Base-by-base conservation (phyloP, 192 early-diverging fungal genomes). In the Rhizoclosmatium globosum region DNA sequence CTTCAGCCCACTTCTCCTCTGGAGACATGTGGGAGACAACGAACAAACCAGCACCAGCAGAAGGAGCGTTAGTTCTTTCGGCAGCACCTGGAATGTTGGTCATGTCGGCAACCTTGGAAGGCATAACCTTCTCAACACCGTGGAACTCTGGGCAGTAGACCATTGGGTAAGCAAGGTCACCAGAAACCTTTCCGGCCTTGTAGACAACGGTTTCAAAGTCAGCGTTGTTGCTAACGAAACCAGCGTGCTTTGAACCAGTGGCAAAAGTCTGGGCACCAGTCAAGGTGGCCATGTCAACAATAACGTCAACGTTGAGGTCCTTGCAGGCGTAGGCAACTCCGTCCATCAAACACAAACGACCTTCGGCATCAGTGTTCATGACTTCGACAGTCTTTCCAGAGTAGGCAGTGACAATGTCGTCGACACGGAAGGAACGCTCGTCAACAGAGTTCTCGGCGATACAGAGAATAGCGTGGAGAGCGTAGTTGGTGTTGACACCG, bases 221-320 rank as follows among this genome's bases (percentile, higher is more conserved):
- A 58, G 76, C 79, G 47, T 56, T 60, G 78, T 75, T 74, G 23
- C 85, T 82, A 21, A 90, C 53, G 2, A 90, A 69, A 11, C 80
- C 87, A 11, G 84, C 83, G 68, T 89, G 87, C 53, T 80, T 83
- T 44, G 69, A 47, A 39, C 89, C 89, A 3, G 89, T 90, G 41
- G 86, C 81, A 61, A 82, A 82, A 4, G 85, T 50, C 69, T 88
- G 87, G 43, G 89, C 87, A 59, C 88, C 88, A 68, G 87, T 88
- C 50, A 90, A 56, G 13, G 89, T 90, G 4, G 89, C 85, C 66
- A 90, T 87, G 83, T 90, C 87, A 11, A 90, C 70, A 46, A 90
- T 45, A 39, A 83, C 69, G 64, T 87, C 85, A 1, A 87, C 75
- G 47, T 78, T 70, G 21, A 90, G 67, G 50, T 85, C 47, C 71